A percentile compares a stretch with the other conserved stretches of the same genome.
Evolutionary conservation across 192 early-diverging fungal species (phyloP).

Genomic region (Backusella luteola): DNA sequence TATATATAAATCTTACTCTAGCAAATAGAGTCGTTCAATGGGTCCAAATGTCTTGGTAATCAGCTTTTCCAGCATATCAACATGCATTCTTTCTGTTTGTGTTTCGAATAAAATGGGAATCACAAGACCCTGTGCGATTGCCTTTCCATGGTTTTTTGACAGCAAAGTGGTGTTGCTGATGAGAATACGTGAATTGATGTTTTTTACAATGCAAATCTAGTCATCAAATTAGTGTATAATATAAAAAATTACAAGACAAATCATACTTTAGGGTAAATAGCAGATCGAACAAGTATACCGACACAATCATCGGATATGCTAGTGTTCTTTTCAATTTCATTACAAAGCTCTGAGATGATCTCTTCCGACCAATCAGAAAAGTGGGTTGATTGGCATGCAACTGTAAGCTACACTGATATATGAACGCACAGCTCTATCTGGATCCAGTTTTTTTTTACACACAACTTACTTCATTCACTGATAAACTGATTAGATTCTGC

Average conservation of each 20-base stretch:
- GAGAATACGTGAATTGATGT: neutral
- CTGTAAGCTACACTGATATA: neutral
- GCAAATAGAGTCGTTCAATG: neutral
- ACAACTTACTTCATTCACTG: neutral
- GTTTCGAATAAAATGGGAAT: neutral
- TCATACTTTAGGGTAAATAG: neutral
- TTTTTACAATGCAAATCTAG: conserved; percentile 2
- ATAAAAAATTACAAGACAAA: neutral
- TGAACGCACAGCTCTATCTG: neutral
- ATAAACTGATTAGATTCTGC: neutral
- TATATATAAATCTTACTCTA: neutral
- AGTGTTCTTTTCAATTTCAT: neutral
- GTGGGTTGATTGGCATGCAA: neutral
- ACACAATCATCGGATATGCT: neutral
- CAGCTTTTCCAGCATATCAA: neutral
- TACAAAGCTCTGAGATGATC: neutral
- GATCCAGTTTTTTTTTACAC: too few species aligned
- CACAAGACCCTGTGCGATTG: neutral
- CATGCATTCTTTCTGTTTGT: neutral
- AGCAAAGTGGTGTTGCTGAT: neutral
- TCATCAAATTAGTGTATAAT: neutral
- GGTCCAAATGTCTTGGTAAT: neutral
- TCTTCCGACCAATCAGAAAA: neutral
- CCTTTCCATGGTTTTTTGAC: neutral
- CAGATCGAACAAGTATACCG: neutral